Conservation (phyloP, 73 alveolate species). For the Blepharisma japonicum region DNA sequence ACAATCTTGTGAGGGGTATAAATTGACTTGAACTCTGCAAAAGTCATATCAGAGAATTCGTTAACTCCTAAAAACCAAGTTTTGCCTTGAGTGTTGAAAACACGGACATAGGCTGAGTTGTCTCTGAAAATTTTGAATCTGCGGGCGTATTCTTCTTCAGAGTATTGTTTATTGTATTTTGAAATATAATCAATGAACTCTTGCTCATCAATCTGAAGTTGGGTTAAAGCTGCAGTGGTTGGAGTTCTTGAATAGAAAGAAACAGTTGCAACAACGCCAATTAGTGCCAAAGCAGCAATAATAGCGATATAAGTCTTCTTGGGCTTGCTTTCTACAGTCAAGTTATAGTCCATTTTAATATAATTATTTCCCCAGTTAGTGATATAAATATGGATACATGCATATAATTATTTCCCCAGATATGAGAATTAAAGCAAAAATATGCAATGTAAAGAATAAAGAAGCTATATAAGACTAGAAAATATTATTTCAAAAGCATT, state of each 20-base stretch:
- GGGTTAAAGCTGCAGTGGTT: neutral
- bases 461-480: too few species aligned
- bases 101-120: slow-evolving; percentile 12
- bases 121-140: slow-evolving; percentile 31
- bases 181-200: slow-evolving; percentile 54
- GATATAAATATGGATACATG: neutral
- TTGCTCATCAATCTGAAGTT: slow-evolving; percentile 12
- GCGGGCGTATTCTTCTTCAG: slow-evolving; percentile 46
- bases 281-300: slow-evolving; percentile 4
- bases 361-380: too few species aligned
- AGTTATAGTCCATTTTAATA: too few species aligned
- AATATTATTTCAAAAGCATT: too few species aligned
- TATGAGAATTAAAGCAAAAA: too few species aligned
- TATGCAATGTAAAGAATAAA: too few species aligned
- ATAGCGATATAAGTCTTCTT: neutral
- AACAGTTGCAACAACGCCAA: slow-evolving; percentile 5
- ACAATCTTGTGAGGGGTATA: slow-evolving; percentile 2
- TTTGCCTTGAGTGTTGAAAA: neutral
- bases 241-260: neutral
- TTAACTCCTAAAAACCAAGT: slow-evolving; percentile 38
- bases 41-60: slow-evolving; percentile 57
- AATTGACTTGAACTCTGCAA: slow-evolving; percentile 48
- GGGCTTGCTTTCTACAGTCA: neutral
- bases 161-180: slow-evolving; percentile 45
- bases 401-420: neutral